Evolutionary conservation across 2,329 filamentous ascomycete genomes (phyloP).

Genomic region (Arthrobotrys sphaeroides): DNA sequence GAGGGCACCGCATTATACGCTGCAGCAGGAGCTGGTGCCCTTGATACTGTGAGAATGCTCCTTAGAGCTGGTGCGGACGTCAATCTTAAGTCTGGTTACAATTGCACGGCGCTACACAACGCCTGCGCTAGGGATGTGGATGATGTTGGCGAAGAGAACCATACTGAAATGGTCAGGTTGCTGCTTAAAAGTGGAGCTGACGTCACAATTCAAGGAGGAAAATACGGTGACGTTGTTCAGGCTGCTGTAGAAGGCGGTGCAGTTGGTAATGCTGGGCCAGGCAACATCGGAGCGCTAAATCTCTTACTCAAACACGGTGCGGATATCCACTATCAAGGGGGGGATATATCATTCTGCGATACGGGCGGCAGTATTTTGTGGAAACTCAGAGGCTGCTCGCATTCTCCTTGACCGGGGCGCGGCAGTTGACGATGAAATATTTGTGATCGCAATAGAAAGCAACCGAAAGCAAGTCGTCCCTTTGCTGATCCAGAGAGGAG

Average conservation of each 20-base stretch:
- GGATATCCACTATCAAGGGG: conserved; percentile 3
- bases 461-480: neutral
- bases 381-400: conserved; percentile 19
- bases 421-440: conserved; percentile 17
- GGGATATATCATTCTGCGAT: conserved; percentile 11
- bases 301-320: conserved; percentile 9
- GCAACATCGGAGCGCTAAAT: neutral
- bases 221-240: neutral
- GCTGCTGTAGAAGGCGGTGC: conserved; percentile 4
- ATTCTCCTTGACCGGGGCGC: conserved; percentile 2
- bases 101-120: neutral
- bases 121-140: conserved; percentile 4
- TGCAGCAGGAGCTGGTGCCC: neutral
- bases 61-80: conserved; percentile 6
- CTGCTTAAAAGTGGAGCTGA: conserved; percentile 2
- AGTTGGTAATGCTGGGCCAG: neutral
- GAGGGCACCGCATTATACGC: conserved; percentile 1
- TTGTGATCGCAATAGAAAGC: neutral
- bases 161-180: conserved; percentile 1
- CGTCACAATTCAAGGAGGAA: neutral
- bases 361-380: conserved; percentile 9
- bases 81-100: neutral
- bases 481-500: neutral
- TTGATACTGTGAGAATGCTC: conserved; percentile 15
- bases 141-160: neutral